Percentiles rank a stretch among this genome's conserved stretches.
phyloP scores from a whole-genome alignment of 257 asterid genomes.

The Plantago ovata region DNA sequence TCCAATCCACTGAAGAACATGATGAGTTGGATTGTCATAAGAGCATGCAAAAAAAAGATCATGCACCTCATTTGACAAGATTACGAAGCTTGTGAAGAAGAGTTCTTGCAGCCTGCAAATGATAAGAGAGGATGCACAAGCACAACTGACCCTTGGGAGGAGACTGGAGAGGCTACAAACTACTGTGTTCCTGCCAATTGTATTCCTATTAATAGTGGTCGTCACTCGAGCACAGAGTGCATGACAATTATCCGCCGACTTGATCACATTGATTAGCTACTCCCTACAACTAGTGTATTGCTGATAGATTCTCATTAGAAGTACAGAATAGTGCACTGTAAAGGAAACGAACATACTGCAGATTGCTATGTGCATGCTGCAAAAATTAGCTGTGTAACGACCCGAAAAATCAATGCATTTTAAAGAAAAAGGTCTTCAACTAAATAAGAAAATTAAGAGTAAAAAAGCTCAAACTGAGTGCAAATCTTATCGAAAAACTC shows the following conservation, averaged over 20 bases:
- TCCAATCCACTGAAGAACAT: constrained; percentile 29
- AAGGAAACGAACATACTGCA: no score
- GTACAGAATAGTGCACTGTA: no score
- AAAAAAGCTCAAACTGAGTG: no score
- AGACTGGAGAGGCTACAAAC: constrained; percentile 42
- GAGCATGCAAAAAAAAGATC: constrained; percentile 39
- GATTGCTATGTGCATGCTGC: no score
- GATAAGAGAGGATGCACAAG: constrained; percentile 11
- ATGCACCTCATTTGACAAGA: constrained; percentile 38
- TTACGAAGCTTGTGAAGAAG: constrained; percentile 37
- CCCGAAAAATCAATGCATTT: no score
- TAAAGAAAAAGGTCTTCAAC: no score
- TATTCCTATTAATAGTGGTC: constrained; percentile 55
- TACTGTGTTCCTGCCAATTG: constrained; percentile 52
- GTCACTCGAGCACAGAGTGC: constrained; percentile 44
- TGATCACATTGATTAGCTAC: no score
- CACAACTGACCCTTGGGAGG: constrained; percentile 33
- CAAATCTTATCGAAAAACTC: no score
- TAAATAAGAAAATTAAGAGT: no score
- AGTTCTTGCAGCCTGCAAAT: constrained; percentile 25
- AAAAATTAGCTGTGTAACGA: no score
- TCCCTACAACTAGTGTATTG: no score
- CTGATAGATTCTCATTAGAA: no score
- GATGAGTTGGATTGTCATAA: constrained; percentile 36
- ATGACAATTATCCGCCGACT: constrained; percentile 46